phyloP scores from a whole-genome alignment of 768 basidiomycete genomes.

The Tricholoma sp. region DNA sequence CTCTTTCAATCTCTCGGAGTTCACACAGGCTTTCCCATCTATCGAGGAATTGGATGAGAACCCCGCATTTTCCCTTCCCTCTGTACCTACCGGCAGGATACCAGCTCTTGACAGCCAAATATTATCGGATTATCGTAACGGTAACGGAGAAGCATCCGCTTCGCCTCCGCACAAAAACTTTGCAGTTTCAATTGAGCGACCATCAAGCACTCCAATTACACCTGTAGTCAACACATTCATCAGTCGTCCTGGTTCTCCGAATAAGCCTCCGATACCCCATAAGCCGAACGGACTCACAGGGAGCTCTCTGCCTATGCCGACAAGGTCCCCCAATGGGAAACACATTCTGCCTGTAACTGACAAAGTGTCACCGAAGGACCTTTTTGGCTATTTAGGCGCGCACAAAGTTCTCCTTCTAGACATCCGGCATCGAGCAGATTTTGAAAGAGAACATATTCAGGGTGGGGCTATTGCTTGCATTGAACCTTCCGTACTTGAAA shows the following conservation, averaged over 20 bases:
- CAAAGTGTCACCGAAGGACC: slow-evolving; percentile 51
- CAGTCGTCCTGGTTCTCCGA: slow-evolving; percentile 62
- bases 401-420: slow-evolving; percentile 75
- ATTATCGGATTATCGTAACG: slow-evolving; percentile 18
- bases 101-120: slow-evolving; percentile 19
- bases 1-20: slow-evolving; percentile 43
- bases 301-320: slow-evolving; percentile 21
- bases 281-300: slow-evolving; percentile 34
- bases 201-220: slow-evolving; percentile 69
- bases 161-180: slow-evolving; percentile 33
- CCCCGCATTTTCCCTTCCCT: slow-evolving; percentile 41
- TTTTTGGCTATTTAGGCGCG: slow-evolving; percentile 53
- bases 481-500: slow-evolving; percentile 71
- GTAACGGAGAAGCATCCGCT: slow-evolving; percentile 22
- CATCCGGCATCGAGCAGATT: slow-evolving; percentile 74
- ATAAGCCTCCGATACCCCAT: slow-evolving; percentile 27
- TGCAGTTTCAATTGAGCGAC: slow-evolving; percentile 44
- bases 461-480: slow-evolving; percentile 72
- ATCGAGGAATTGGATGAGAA: slow-evolving; percentile 71
- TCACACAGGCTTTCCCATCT: slow-evolving; percentile 65
- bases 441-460: slow-evolving; percentile 68
- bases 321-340: slow-evolving; percentile 31
- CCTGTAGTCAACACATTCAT: slow-evolving; percentile 49
- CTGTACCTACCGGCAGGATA: slow-evolving; percentile 39
- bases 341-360: slow-evolving; percentile 55